A percentile compares a stretch with the other conserved stretches of the same genome.
These are phyloP conservation scores for Cladorrhinum sp. DNA, from an alignment of 2,329 filamentous ascomycete species.

Conservation along the genomic window DNA sequence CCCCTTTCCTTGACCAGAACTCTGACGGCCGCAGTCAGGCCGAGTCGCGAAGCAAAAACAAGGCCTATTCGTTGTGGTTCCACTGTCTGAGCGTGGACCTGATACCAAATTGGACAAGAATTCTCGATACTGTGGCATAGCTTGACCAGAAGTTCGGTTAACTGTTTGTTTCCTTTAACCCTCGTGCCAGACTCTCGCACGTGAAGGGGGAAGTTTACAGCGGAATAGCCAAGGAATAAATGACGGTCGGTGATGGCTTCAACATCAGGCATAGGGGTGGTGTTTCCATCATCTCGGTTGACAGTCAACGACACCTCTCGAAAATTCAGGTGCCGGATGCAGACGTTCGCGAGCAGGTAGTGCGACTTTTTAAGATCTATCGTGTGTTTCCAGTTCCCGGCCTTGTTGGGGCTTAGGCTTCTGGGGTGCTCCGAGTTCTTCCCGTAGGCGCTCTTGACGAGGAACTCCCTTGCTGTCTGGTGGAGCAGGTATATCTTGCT, in stretches of 20 bases:
- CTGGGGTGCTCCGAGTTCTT: not conserved
- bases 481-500: slow-evolving; percentile 27
- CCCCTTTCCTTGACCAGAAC: not conserved
- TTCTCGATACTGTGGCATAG: not conserved
- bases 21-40: not conserved
- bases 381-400: slow-evolving; percentile 14
- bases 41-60: not conserved
- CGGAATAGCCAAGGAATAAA: slow-evolving; percentile 26
- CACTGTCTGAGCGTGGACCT: not conserved
- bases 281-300: not conserved
- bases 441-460: slow-evolving; percentile 17
- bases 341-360: slow-evolving; percentile 17
- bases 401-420: not conserved
- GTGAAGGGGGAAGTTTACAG: not conserved
- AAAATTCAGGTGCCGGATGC: slow-evolving; percentile 18
- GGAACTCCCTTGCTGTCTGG: slow-evolving; percentile 28
- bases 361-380: slow-evolving; percentile 15
- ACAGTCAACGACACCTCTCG: slow-evolving; percentile 1
- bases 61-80: not conserved
- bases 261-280: not conserved
- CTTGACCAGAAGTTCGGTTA: not conserved
- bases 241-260: not conserved
- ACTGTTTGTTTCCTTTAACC: not conserved
- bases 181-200: not conserved
- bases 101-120: not conserved